These are phyloP conservation scores for Dianthus caryophyllus DNA, from an alignment of 148 eudicot genomes.

Conservation along the genomic window DNA sequence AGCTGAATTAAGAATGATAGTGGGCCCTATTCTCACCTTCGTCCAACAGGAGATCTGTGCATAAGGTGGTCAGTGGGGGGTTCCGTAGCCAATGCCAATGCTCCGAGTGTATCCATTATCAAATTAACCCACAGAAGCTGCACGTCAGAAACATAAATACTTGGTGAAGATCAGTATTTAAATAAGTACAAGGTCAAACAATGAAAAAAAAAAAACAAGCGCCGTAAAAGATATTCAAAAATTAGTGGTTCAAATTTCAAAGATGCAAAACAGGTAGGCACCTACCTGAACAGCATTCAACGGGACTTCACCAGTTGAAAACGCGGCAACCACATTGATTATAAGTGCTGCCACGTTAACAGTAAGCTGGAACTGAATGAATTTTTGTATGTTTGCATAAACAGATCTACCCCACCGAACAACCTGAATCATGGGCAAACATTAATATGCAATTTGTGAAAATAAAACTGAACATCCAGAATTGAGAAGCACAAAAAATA, in stretches of 20 bases:
- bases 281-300: constrained; percentile 87
- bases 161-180: constrained; percentile 11
- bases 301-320: constrained; percentile 85
- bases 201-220: background rate
- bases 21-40: constrained; percentile 48
- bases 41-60: constrained; percentile 81
- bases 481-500: background rate
- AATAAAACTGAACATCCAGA: background rate
- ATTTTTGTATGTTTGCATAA: constrained; percentile 91
- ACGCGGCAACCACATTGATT: constrained; percentile 87
- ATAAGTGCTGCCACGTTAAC: constrained; percentile 90
- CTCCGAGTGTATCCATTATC: constrained; percentile 97
- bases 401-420: constrained; percentile 99
- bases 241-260: background rate
- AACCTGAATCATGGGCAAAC: constrained; percentile 45
- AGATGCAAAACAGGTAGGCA: background rate
- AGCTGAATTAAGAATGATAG: background rate
- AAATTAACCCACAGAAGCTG: constrained; percentile 98
- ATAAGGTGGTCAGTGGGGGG: constrained; percentile 96
- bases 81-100: constrained; percentile 94
- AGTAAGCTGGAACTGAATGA: constrained; percentile 92
- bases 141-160: constrained; percentile 7
- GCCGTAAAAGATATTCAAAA: background rate
- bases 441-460: background rate
- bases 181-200: constrained; percentile 7